Conservation (phyloP, 2,329 filamentous ascomycete genomes). For the Helotiales sp. region DNA sequence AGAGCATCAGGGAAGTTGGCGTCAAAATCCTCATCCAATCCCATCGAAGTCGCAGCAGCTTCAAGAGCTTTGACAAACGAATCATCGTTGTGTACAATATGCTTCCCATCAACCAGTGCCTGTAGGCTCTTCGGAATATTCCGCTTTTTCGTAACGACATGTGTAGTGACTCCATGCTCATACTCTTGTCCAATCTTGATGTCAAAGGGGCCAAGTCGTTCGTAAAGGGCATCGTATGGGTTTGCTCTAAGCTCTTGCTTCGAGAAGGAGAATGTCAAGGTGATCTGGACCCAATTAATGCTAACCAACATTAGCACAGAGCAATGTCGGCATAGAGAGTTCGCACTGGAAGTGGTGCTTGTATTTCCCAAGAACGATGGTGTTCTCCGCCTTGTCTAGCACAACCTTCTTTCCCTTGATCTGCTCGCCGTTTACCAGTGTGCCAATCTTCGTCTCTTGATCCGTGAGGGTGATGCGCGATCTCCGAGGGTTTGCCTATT, state of each 20-base stretch:
- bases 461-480: constrained; percentile 76
- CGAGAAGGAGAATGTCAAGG: constrained; percentile 79
- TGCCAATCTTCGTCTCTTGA: constrained; percentile 81
- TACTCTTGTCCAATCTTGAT: constrained; percentile 82
- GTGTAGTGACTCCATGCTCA: constrained; percentile 70
- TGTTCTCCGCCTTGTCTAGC: constrained; percentile 58
- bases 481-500: constrained; percentile 40
- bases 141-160: constrained; percentile 84
- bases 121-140: constrained; percentile 88
- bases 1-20: constrained; percentile 74
- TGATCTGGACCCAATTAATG: constrained; percentile 75
- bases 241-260: constrained; percentile 68
- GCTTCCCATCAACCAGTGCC: constrained; percentile 77
- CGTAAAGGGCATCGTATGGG: constrained; percentile 60
- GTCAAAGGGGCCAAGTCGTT: constrained; percentile 77
- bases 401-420: constrained; percentile 62
- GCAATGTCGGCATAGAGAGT: neutral
- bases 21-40: constrained; percentile 78
- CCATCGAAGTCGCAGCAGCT: constrained; percentile 45
- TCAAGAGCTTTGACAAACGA: constrained; percentile 73
- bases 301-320: constrained; percentile 41
- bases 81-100: constrained; percentile 66
- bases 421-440: constrained; percentile 70
- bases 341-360: constrained; percentile 59
- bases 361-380: constrained; percentile 72